Evolutionary conservation across 1,284 basidiomycete species (phyloP).

Genomic region (Cryptococcus sp.): DNA sequence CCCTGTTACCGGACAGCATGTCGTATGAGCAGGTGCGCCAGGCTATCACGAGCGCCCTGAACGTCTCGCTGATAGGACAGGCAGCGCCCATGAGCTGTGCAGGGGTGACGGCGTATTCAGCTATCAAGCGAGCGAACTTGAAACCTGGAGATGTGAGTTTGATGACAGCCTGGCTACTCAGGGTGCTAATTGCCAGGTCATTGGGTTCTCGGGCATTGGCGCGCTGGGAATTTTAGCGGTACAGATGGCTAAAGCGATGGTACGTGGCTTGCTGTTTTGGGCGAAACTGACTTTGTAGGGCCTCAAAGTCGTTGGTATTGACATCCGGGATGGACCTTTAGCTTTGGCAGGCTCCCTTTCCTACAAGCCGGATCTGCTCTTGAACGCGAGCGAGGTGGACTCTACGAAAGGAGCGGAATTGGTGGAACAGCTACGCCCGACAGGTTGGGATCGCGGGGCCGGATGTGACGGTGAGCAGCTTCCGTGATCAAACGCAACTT

Average conservation of each 20-base stretch:
- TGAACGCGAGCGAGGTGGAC: constrained; percentile 13
- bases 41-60: not conserved
- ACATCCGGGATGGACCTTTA: constrained; percentile 16
- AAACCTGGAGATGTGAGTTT: constrained; percentile 19
- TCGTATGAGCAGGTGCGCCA: constrained; percentile 18
- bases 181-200: too few relatives aligned
- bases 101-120: constrained; percentile 25
- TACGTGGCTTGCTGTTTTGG: too few relatives aligned
- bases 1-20: constrained; percentile 16
- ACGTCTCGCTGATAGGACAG: constrained; percentile 4
- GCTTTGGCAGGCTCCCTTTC: constrained; percentile 3
- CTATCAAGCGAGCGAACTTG: constrained; percentile 20
- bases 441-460: constrained; percentile 17
- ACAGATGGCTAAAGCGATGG: constrained; percentile 30
- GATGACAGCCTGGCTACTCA: constrained; percentile 3
- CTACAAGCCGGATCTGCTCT: constrained; percentile 12
- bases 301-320: constrained; percentile 19
- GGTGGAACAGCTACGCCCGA: constrained; percentile 11
- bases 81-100: constrained; percentile 31
- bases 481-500: not conserved
- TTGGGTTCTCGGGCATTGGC: constrained; percentile 16
- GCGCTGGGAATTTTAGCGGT: constrained; percentile 25
- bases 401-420: constrained; percentile 8
- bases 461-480: constrained; percentile 16
- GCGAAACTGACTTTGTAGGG: constrained; percentile 12